Evolutionary conservation across 106 monocot species (phyloP).

Genomic region (Dioscorea alata): DNA sequence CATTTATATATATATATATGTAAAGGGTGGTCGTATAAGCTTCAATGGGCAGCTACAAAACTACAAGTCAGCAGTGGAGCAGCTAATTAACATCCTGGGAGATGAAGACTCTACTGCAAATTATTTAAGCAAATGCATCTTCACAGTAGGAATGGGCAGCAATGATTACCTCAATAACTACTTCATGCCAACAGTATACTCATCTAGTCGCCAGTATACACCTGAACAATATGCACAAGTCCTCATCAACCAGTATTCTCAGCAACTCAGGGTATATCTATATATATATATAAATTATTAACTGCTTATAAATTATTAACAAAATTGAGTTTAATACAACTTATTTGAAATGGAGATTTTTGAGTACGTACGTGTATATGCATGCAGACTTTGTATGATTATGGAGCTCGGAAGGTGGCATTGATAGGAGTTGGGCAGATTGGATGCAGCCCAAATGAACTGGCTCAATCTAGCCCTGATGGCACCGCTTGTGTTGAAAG

Average conservation of each 20-base stretch:
- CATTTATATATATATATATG: not conserved
- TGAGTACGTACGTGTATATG: not conserved
- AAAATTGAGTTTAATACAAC: too few species aligned
- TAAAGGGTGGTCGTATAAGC: slow-evolving; percentile 56
- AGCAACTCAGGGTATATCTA: slow-evolving; percentile 41
- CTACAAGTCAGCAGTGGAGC: slow-evolving; percentile 54
- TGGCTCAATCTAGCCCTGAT: slow-evolving; percentile 28
- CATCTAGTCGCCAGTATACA: slow-evolving; percentile 52
- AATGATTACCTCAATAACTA: slow-evolving; percentile 99
- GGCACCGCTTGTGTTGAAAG: slow-evolving; percentile 23
- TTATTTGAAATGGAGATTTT: not conserved
- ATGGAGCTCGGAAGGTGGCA: slow-evolving; percentile 39
- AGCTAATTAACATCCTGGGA: slow-evolving; percentile 53
- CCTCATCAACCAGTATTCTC: slow-evolving; percentile 57
- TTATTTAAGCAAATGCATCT: slow-evolving; percentile 85
- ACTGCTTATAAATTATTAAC: not conserved
- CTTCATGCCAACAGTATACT: slow-evolving; percentile 82
- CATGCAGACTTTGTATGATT: slow-evolving; percentile 21
- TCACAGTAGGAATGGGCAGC: slow-evolving; percentile 86
- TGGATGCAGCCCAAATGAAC: slow-evolving; percentile 37
- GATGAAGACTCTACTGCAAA: slow-evolving; percentile 52
- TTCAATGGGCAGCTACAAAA: slow-evolving; percentile 67
- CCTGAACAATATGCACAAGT: slow-evolving; percentile 65
- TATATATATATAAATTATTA: not conserved
- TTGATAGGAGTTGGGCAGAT: slow-evolving; percentile 33